These are phyloP conservation scores for Bruguiera gymnorhiza DNA, from an alignment of 345 rosid genomes.

Conservation along the genomic window DNA sequence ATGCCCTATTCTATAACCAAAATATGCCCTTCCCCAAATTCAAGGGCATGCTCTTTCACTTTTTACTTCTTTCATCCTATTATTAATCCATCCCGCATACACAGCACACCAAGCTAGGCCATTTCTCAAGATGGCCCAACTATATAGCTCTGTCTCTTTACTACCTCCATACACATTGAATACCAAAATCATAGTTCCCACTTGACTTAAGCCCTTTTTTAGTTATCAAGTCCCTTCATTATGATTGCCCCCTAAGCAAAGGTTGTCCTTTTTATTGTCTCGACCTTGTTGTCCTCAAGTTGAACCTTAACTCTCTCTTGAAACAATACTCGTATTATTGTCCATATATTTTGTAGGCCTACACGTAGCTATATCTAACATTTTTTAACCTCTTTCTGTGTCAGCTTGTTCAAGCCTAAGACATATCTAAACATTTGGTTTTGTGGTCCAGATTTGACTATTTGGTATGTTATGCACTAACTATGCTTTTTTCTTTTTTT, in stretches of 20 bases:
- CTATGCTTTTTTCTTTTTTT: not conserved
- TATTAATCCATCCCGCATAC: not conserved
- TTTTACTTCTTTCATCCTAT: not conserved
- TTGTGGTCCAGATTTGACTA: constrained; percentile 8
- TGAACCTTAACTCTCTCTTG: constrained; percentile 24
- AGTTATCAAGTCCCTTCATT: constrained; percentile 15
- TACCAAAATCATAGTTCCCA: not conserved
- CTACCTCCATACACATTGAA: not conserved
- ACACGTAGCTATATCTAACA: not conserved
- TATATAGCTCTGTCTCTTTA: not conserved
- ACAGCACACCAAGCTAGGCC: constrained; percentile 12
- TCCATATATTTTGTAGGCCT: constrained; percentile 10
- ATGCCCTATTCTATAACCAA: constrained; percentile 18
- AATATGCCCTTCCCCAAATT: constrained; percentile 30
- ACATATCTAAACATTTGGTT: not conserved
- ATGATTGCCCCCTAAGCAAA: constrained; percentile 23
- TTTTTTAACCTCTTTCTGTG: not conserved
- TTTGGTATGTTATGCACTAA: not conserved
- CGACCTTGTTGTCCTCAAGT: constrained; percentile 30
- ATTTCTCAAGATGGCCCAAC: constrained; percentile 23
- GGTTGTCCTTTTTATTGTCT: constrained; percentile 28
- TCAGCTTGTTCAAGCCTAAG: constrained; percentile 16
- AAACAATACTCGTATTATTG: constrained; percentile 8
- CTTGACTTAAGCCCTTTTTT: constrained; percentile 11
- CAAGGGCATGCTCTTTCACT: constrained; percentile 31